Conservation (phyloP, 1,284 basidiomycete genomes). For the Apiotrichum domesticum region DNA sequence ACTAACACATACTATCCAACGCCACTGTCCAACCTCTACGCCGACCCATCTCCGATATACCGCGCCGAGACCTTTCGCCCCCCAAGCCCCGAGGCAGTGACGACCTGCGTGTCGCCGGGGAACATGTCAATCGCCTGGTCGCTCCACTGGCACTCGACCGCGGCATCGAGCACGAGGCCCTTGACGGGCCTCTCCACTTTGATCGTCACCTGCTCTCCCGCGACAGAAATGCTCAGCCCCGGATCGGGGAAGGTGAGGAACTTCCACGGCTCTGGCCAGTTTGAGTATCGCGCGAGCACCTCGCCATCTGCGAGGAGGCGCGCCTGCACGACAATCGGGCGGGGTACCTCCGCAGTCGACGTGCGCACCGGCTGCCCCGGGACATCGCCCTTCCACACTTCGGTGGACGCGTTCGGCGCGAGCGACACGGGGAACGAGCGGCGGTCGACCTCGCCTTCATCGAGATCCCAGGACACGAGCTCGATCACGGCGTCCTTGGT, state of each 20-base stretch:
- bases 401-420: constrained; percentile 70
- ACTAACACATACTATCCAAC: too few species aligned
- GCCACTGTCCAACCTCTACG: neutral
- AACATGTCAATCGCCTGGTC: constrained; percentile 84
- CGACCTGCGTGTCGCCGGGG: constrained; percentile 66
- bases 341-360: constrained; percentile 59
- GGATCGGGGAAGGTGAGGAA: constrained; percentile 70
- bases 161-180: constrained; percentile 71
- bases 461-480: constrained; percentile 61
- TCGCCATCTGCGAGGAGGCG: constrained; percentile 48
- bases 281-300: constrained; percentile 63
- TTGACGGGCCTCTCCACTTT: constrained; percentile 67
- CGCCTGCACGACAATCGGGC: constrained; percentile 67
- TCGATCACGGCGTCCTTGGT: constrained; percentile 59
- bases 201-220: constrained; percentile 60
- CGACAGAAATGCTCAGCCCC: constrained; percentile 54
- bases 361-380: constrained; percentile 63
- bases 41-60: constrained; percentile 13
- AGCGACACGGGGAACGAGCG: constrained; percentile 56
- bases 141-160: constrained; percentile 59
- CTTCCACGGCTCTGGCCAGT: constrained; percentile 85
- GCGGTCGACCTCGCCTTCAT: constrained; percentile 48
- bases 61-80: constrained; percentile 60
- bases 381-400: constrained; percentile 64
- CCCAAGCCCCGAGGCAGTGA: constrained; percentile 60